A percentile compares a stretch with the other conserved stretches of the same genome.
phyloP scores from a whole-genome alignment of 306 rosid species.

The Prinsepia uniflora region DNA sequence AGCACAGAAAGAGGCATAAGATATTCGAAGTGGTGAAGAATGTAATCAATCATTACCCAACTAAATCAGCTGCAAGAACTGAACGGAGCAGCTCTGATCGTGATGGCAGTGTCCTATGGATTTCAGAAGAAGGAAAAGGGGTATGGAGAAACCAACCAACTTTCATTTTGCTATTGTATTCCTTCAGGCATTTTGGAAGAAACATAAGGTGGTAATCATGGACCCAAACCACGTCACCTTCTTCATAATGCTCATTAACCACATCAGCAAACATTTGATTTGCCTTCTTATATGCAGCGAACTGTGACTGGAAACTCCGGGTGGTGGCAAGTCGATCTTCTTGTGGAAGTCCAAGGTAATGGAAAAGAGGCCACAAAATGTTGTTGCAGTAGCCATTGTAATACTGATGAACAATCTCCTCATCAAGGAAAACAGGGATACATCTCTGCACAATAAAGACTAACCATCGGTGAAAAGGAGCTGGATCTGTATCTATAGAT shows the following conservation, averaged over 20 bases:
- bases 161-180: conserved; percentile 62
- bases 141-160: conserved; percentile 98
- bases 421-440: conserved; percentile 90
- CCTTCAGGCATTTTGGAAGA: conserved; percentile 84
- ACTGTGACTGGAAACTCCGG: conserved; percentile 90
- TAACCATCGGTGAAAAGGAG: conserved; percentile 16
- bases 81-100: conserved; percentile 80
- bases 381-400: conserved; percentile 94
- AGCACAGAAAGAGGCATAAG: not conserved
- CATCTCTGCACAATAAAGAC: conserved; percentile 52
- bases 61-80: conserved; percentile 91
- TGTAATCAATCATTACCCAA: conserved; percentile 52
- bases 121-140: conserved; percentile 93
- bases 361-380: conserved; percentile 91
- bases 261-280: conserved; percentile 94
- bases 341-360: conserved; percentile 93
- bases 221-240: conserved; percentile 96
- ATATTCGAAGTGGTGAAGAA: conserved; percentile 12
- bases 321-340: conserved; percentile 97
- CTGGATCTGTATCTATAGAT: not conserved
- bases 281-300: conserved; percentile 81
- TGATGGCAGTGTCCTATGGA: conserved; percentile 84
- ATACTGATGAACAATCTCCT: conserved; percentile 87
- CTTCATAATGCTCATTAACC: conserved; percentile 66
- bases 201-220: conserved; percentile 96